Percentiles rank a stretch among this genome's conserved stretches.
phyloP scores from a whole-genome alignment of 208 protist species.

The Leishmania arabica region DNA sequence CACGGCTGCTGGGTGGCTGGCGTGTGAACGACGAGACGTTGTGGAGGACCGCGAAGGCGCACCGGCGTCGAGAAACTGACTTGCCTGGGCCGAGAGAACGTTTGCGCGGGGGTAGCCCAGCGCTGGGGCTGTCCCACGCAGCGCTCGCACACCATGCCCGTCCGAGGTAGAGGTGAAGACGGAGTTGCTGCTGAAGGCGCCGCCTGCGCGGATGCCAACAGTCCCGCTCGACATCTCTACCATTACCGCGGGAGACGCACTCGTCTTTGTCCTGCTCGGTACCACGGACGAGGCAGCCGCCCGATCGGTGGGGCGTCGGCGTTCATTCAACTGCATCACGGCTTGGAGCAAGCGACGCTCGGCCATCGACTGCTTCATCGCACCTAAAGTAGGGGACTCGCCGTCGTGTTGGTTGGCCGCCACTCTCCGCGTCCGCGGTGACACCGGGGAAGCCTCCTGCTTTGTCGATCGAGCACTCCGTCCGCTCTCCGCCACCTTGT shows the following conservation, averaged over 20 bases:
- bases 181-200: neutral
- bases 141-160: neutral
- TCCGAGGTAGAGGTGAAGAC: neutral
- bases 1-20: neutral
- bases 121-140: neutral
- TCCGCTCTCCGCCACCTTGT: neutral
- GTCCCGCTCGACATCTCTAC: neutral
- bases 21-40: neutral
- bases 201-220: neutral
- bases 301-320: neutral
- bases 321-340: slow-evolving; percentile 18
- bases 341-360: slow-evolving; percentile 38
- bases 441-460: neutral
- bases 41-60: neutral
- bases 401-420: neutral
- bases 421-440: neutral
- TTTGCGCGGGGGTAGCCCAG: slow-evolving; percentile 5
- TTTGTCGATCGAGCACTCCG: neutral
- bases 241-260: neutral
- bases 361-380: slow-evolving; percentile 11
- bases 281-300: neutral
- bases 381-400: slow-evolving; percentile 11
- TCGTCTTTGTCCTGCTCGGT: neutral
- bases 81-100: slow-evolving; percentile 9
- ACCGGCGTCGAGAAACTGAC: slow-evolving; percentile 1